These are phyloP conservation scores for Podaxis rugospora DNA, from an alignment of 768 basidiomycete species.

Conservation along the genomic window DNA sequence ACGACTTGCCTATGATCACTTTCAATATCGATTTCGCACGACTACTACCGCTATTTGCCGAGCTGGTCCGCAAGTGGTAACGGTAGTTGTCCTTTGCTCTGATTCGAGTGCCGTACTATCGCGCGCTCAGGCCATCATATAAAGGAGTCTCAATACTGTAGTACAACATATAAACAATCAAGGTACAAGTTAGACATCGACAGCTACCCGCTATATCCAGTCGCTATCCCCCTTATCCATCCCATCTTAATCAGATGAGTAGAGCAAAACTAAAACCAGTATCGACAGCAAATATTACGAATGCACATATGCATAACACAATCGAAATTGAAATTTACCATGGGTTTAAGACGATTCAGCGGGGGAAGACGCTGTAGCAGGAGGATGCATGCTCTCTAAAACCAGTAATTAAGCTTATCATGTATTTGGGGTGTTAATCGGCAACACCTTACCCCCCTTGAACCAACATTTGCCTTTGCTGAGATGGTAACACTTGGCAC, in stretches of 20 bases:
- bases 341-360: conserved; percentile 2
- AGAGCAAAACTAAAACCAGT: conserved; percentile 3
- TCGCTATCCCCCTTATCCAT: background rate
- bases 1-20: conserved; percentile 3
- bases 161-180: conserved; percentile 13
- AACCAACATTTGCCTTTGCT: conserved; percentile 87
- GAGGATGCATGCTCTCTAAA: conserved; percentile 10
- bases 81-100: background rate
- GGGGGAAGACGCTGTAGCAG: background rate
- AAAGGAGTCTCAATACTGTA: conserved; percentile 2
- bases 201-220: background rate
- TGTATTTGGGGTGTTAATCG: background rate
- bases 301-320: conserved; percentile 12
- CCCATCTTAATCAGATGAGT: background rate
- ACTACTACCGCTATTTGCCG: conserved; percentile 43
- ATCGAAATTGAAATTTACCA: background rate
- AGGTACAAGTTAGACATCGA: conserved; percentile 11
- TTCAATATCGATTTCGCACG: conserved; percentile 72
- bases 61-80: background rate
- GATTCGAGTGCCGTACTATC: background rate
- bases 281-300: conserved; percentile 8
- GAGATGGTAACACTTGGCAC: conserved; percentile 65
- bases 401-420: background rate
- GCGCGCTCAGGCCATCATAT: background rate
- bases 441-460: conserved; percentile 52